phyloP scores from a whole-genome alignment of 768 basidiomycete species.

The Suillus fuscotomentosus region DNA sequence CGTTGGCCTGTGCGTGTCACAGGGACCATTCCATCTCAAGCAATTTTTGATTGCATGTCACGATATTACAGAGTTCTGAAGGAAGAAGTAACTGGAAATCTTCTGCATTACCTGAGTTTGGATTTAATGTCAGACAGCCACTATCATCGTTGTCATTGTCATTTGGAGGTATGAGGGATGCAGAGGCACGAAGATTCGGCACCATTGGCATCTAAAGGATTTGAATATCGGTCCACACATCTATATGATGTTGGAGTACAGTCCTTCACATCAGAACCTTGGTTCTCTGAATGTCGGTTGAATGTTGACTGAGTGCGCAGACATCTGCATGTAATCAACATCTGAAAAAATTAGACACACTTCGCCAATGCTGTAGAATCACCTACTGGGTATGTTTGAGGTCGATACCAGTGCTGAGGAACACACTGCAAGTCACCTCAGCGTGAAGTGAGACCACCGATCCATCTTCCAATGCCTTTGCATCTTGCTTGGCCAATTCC shows the following conservation, averaged over 20 bases:
- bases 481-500: constrained; percentile 24
- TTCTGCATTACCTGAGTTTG: neutral
- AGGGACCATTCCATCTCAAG: too few species aligned
- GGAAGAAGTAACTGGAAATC: neutral
- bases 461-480: constrained; percentile 6
- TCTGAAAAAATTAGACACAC: neutral
- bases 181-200: neutral
- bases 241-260: neutral
- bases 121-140: neutral
- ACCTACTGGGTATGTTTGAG: constrained; percentile 35
- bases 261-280: neutral
- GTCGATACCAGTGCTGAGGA: constrained; percentile 31
- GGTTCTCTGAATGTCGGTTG: neutral
- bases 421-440: constrained; percentile 18
- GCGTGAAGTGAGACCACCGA: neutral
- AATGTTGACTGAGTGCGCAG: neutral
- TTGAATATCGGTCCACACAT: neutral
- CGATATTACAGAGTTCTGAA: neutral
- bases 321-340: neutral
- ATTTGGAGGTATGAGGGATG: neutral
- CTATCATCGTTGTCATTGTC: neutral
- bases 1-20: too few species aligned
- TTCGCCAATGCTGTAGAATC: neutral
- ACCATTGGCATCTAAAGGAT: neutral
- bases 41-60: neutral